phyloP scores from a whole-genome alignment of 768 basidiomycete genomes.

The Pleurotus eryngii region DNA sequence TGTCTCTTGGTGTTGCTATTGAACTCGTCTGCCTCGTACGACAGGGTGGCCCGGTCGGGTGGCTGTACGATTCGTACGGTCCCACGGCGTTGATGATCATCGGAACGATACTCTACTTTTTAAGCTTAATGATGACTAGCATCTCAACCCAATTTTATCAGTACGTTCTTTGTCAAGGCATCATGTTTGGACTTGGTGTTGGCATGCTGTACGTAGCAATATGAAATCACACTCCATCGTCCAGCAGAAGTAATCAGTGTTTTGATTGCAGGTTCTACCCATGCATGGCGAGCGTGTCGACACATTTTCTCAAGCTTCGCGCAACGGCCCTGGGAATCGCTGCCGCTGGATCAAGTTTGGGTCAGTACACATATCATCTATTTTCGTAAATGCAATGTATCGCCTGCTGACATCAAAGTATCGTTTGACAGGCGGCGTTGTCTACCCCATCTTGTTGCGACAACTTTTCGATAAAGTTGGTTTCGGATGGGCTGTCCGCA shows the following conservation, averaged over 20 bases:
- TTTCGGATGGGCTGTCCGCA: conserved; percentile 62
- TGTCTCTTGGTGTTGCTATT: not conserved
- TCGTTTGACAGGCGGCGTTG: conserved; percentile 50
- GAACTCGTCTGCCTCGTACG: not conserved
- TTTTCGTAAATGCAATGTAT: not conserved
- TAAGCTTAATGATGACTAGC: conserved; percentile 60
- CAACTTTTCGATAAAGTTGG: conserved; percentile 51
- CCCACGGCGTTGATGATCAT: conserved; percentile 49
- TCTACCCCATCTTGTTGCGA: conserved; percentile 66
- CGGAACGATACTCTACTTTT: conserved; percentile 46
- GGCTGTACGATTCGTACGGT: conserved; percentile 57
- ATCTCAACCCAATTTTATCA: conserved; percentile 55
- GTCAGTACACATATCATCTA: conserved; percentile 26
- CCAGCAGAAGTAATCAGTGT: conserved; percentile 9
- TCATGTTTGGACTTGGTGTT: conserved; percentile 63
- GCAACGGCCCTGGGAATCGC: conserved; percentile 73
- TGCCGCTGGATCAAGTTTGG: conserved; percentile 65
- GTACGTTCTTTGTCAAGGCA: conserved; percentile 59
- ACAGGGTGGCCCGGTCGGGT: conserved; percentile 62
- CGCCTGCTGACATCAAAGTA: not conserved
- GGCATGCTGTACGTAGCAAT: conserved; percentile 52
- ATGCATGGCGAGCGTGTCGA: conserved; percentile 61
- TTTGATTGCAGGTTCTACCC: conserved; percentile 60
- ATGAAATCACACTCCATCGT: not conserved
- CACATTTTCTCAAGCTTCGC: conserved; percentile 60